These are phyloP conservation scores for Nemania serpens DNA, from an alignment of 2,329 filamentous ascomycete species.

Conservation along the genomic window DNA sequence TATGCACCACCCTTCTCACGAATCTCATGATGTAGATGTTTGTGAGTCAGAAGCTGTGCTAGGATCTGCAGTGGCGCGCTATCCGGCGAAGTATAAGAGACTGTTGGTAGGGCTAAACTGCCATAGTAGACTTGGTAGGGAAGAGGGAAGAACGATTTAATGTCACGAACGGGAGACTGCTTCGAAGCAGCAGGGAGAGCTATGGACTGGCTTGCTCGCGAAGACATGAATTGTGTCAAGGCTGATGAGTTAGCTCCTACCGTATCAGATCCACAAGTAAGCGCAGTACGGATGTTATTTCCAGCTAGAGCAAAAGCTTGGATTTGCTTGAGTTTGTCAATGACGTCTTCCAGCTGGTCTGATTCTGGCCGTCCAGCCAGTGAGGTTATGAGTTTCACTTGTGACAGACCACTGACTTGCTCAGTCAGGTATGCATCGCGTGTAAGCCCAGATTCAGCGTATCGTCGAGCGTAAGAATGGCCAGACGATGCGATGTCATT, in stretches of 20 bases:
- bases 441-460: constrained; percentile 80
- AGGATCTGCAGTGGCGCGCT: constrained; percentile 86
- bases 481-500: constrained; percentile 91
- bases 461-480: constrained; percentile 82
- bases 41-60: constrained; percentile 90
- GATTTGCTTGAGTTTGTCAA: constrained; percentile 82
- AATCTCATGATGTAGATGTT: constrained; percentile 95
- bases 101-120: constrained; percentile 78
- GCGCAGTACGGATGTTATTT: constrained; percentile 72
- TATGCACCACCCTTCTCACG: constrained; percentile 97
- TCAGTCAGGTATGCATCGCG: constrained; percentile 74
- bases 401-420: constrained; percentile 87
- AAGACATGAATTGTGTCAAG: constrained; percentile 71
- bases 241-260: constrained; percentile 70
- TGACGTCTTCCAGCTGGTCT: constrained; percentile 74
- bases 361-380: constrained; percentile 74
- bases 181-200: constrained; percentile 44
- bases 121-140: constrained; percentile 98
- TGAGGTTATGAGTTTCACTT: constrained; percentile 81
- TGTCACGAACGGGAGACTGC: constrained; percentile 50
- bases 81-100: constrained; percentile 76
- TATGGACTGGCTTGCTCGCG: constrained; percentile 54
- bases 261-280: constrained; percentile 84
- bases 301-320: constrained; percentile 77
- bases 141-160: constrained; percentile 87